These are phyloP conservation scores for Skeletonema potamos DNA, from an alignment of 108 stramenopile species.

Conservation along the genomic window DNA sequence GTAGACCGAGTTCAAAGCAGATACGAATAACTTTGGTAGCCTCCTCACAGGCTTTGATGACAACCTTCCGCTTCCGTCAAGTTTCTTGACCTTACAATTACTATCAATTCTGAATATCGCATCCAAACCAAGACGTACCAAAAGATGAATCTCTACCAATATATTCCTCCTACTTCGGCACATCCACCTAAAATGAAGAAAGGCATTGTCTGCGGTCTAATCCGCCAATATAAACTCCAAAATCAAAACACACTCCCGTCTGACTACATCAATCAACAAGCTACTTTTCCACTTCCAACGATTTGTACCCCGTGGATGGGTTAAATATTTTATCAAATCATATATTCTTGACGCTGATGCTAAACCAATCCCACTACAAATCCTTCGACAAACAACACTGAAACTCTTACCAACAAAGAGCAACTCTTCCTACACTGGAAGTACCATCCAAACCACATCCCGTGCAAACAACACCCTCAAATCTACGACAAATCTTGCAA, in stretches of 20 bases:
- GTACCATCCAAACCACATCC: conserved; percentile 1
- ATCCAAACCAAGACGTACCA: conserved; percentile 6
- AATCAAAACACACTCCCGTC: not conserved
- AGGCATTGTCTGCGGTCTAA: conserved; percentile 8
- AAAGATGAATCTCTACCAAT: conserved; percentile 25
- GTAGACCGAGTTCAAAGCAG: conserved; percentile 6
- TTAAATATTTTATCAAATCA: not conserved
- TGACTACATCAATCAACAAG: not conserved
- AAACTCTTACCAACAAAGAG: not conserved
- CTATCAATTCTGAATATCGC: not conserved
- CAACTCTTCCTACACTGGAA: not conserved
- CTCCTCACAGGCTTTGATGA: conserved; percentile 2
- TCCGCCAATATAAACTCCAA: conserved; percentile 4
- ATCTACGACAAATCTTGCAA: not conserved
- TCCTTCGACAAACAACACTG: not conserved
- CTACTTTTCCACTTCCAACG: not conserved
- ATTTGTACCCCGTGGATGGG: not conserved
- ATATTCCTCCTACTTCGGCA: conserved; percentile 23
- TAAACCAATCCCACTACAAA: not conserved
- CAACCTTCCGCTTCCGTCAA: not conserved
- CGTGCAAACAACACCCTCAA: not conserved
- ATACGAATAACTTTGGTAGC: conserved; percentile 15
- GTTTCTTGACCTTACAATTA: conserved; percentile 22
- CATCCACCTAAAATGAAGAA: conserved; percentile 14
- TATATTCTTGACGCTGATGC: not conserved